These are phyloP conservation scores for Yamadazyma nakazawae DNA, from an alignment of 805 yeast genomes.

Conservation along the genomic window DNA sequence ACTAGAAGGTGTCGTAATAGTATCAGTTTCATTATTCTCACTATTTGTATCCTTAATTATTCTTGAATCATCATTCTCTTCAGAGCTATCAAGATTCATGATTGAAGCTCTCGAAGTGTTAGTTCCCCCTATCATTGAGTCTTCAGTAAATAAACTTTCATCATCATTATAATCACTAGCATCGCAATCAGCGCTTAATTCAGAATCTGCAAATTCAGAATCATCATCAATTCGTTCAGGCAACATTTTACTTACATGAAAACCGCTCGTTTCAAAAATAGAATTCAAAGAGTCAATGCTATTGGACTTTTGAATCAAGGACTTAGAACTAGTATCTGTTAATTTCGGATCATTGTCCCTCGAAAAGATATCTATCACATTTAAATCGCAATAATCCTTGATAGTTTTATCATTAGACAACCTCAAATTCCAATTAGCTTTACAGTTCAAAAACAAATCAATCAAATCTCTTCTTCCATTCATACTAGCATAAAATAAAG, in stretches of 20 bases:
- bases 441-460: conserved; percentile 57
- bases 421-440: conserved; percentile 53
- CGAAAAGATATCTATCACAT: conserved; percentile 41
- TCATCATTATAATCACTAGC: conserved; percentile 16
- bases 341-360: conserved; percentile 16
- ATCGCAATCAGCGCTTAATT: conserved; percentile 21
- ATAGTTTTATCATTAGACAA: conserved; percentile 48
- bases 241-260: conserved; percentile 41
- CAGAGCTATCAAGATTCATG: neutral
- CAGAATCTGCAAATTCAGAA: conserved; percentile 34
- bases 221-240: conserved; percentile 17
- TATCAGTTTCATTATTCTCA: conserved; percentile 13
- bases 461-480: conserved; percentile 70
- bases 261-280: conserved; percentile 34
- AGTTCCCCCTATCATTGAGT: conserved; percentile 1
- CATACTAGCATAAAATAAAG: conserved; percentile 82
- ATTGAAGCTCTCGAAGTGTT: neutral
- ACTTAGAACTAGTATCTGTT: conserved; percentile 5
- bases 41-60: conserved; percentile 15
- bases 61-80: conserved; percentile 9
- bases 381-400: conserved; percentile 43
- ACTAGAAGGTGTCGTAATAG: neutral
- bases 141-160: conserved; percentile 5
- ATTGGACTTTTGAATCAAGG: conserved; percentile 24
- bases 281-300: conserved; percentile 41